A percentile compares a stretch with the other conserved stretches of the same genome.
phyloP scores from a whole-genome alignment of 2,329 filamentous ascomycete genomes.

The Alternaria sp. region DNA sequence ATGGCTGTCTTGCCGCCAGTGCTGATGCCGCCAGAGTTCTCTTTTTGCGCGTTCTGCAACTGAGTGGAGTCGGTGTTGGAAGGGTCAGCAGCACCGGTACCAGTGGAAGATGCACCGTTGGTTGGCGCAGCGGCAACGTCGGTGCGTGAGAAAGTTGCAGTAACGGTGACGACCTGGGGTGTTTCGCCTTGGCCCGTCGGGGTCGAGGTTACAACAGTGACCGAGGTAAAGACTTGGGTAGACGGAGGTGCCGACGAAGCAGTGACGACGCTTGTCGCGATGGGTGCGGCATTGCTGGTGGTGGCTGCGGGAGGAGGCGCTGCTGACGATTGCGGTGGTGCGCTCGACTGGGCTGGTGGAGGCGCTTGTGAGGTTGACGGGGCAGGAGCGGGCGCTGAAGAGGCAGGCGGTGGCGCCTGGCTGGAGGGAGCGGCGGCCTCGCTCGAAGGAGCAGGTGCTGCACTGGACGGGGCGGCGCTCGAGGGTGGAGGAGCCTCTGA shows the following conservation, averaged over 20 bases:
- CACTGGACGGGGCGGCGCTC: constrained; percentile 16
- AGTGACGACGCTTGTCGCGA: constrained; percentile 30
- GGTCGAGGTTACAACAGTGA: constrained; percentile 35
- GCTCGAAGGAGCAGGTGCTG: constrained; percentile 30
- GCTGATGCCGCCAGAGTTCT: constrained; percentile 56
- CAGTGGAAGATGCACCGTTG: constrained; percentile 7
- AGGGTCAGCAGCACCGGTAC: constrained; percentile 12
- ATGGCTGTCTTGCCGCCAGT: constrained; percentile 81
- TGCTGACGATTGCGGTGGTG: constrained; percentile 20
- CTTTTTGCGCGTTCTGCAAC: constrained; percentile 21
- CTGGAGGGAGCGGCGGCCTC: constrained; percentile 19
- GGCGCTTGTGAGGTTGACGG: constrained; percentile 18
- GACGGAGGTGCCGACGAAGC: constrained; percentile 33
- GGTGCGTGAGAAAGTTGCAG: constrained; percentile 21
- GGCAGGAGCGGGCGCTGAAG: constrained; percentile 9
- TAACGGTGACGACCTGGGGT: constrained; percentile 27
- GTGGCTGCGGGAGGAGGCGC: constrained; percentile 2
- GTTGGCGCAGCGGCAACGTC: constrained; percentile 14
- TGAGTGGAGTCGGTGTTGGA: constrained; percentile 21
- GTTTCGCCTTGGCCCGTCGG: constrained; percentile 29
- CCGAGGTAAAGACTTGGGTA: constrained; percentile 27
- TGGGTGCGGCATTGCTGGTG: constrained; percentile 6
- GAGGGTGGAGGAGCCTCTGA: constrained; percentile 20
- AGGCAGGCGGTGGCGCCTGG: constrained; percentile 2
- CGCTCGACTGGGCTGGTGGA: constrained; percentile 20